Evolutionary conservation across 176 grass and related monocot genomes (phyloP).

Genomic region (Oryza longistaminata): DNA sequence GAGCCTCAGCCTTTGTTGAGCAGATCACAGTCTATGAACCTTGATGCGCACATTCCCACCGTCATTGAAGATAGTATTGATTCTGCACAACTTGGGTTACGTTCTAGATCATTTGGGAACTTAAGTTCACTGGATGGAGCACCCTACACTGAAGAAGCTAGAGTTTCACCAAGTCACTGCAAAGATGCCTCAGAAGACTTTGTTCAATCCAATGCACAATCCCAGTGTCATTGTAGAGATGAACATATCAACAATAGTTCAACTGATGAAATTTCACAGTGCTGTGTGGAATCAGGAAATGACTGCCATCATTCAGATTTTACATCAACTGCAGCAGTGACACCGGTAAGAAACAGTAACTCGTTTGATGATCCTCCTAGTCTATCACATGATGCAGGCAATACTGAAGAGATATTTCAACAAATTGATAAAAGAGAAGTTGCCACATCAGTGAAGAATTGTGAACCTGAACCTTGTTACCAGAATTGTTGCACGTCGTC

Average conservation of each 20-base stretch:
- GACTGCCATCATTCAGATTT: slow-evolving; percentile 3
- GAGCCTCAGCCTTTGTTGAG: background rate
- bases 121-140: background rate
- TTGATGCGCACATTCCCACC: background rate
- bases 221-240: background rate
- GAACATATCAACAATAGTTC: background rate
- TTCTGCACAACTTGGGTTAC: background rate
- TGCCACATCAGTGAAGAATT: slow-evolving; percentile 8
- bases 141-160: background rate
- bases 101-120: background rate
- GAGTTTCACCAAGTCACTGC: background rate
- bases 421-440: background rate
- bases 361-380: background rate
- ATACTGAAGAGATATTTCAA: background rate
- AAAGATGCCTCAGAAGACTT: background rate
- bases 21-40: background rate
- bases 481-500: background rate
- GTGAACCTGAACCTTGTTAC: background rate
- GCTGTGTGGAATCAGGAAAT: background rate
- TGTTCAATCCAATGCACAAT: background rate
- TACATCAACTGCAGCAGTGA: slow-evolving; percentile 17
- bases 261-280: background rate
- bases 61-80: background rate
- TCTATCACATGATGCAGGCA: background rate
- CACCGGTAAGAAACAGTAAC: background rate